These are phyloP conservation scores for Pholiota conissans DNA, from an alignment of 768 basidiomycete genomes.

Conservation along the genomic window DNA sequence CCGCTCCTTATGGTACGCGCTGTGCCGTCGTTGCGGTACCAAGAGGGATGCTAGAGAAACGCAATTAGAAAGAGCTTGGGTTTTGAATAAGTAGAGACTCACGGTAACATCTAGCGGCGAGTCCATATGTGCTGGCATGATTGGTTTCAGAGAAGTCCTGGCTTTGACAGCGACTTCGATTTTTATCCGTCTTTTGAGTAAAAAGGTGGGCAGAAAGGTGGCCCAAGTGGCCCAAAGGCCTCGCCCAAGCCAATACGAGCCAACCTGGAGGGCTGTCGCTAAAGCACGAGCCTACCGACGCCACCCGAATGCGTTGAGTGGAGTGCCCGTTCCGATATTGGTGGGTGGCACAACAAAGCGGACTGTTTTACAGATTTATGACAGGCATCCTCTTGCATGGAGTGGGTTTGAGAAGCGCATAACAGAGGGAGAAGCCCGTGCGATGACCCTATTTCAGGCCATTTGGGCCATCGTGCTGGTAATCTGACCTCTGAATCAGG, in stretches of 20 bases:
- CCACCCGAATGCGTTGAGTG: not conserved
- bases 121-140: slow-evolving; percentile 1
- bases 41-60: not conserved
- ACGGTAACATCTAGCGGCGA: slow-evolving; percentile 3
- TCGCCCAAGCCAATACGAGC: not conserved
- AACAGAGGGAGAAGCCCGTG: too few species aligned
- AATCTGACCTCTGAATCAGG: not conserved
- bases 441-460: not conserved
- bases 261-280: not conserved
- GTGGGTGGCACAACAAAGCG: too few species aligned
- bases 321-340: too few species aligned
- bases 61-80: not conserved
- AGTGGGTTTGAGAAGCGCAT: too few species aligned
- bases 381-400: not conserved
- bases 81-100: too few species aligned
- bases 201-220: not conserved
- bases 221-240: not conserved
- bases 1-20: not conserved
- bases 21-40: slow-evolving; percentile 2
- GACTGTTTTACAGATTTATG: not conserved
- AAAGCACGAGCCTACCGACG: too few species aligned
- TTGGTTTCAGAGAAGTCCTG: too few species aligned
- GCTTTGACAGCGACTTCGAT: too few species aligned
- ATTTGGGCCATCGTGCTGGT: not conserved
- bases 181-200: not conserved